Percentiles rank a stretch among this genome's conserved stretches.
phyloP scores from a whole-genome alignment of 2,329 filamentous ascomycete genomes.

The Paraphoma chrysanthemicola region DNA sequence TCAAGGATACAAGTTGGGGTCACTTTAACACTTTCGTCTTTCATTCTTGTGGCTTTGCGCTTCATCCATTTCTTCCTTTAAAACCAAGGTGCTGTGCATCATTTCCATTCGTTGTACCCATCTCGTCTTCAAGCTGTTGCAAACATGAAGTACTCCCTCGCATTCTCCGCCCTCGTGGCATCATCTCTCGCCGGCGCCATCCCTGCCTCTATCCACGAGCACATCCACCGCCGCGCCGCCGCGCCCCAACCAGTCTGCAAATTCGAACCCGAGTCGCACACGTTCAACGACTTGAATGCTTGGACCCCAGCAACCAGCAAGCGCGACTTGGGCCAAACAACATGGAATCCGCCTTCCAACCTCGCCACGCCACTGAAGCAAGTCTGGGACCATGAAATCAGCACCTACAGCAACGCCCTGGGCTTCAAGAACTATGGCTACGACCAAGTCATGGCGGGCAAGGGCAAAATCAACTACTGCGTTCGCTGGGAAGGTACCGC shows the following conservation, averaged over 20 bases:
- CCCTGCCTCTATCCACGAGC: conserved; percentile 12
- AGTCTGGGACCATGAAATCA: conserved; percentile 34
- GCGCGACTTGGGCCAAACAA: conserved; percentile 24
- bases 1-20: background rate
- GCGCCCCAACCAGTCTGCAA: conserved; percentile 23
- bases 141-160: conserved; percentile 28
- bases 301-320: conserved; percentile 16
- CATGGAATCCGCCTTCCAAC: conserved; percentile 34
- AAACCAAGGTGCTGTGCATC: conserved; percentile 1
- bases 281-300: conserved; percentile 19
- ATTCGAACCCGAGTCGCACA: conserved; percentile 16
- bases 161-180: conserved; percentile 22
- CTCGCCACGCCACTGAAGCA: conserved; percentile 29
- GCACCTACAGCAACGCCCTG: conserved; percentile 26
- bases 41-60: background rate
- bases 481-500: conserved; percentile 55
- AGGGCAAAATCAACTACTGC: conserved; percentile 51
- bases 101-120: background rate
- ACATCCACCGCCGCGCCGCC: conserved; percentile 17
- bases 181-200: conserved; percentile 17
- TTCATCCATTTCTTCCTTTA: background rate
- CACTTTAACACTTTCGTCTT: background rate
- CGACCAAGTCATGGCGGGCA: conserved; percentile 36
- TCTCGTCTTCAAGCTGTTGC: background rate
- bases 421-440: conserved; percentile 42